Conservation (phyloP, 2,329 filamentous ascomycete genomes). For the Rhexocercosporidium sp. region DNA sequence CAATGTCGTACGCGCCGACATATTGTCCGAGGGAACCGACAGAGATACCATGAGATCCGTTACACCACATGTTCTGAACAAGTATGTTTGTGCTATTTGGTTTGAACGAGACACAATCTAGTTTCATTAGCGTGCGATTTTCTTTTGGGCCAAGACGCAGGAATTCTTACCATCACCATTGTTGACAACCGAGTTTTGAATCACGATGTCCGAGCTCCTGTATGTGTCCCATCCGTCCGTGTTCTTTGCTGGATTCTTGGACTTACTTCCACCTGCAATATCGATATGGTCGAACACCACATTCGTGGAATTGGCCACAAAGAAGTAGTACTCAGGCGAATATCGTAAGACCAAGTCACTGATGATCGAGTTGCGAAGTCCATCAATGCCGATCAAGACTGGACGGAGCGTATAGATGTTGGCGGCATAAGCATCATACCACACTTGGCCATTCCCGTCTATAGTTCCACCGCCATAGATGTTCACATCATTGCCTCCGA, state of each 20-base stretch:
- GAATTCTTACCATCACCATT: conserved; percentile 60
- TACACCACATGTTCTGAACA: conserved; percentile 70
- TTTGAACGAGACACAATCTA: conserved; percentile 76
- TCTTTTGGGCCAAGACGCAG: not conserved
- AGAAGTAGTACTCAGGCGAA: conserved; percentile 64
- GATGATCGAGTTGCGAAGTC: conserved; percentile 61
- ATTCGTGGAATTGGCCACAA: conserved; percentile 69
- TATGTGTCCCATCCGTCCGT: conserved; percentile 72
- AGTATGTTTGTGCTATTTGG: conserved; percentile 73
- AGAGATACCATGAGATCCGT: conserved; percentile 73
- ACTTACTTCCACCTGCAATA: conserved; percentile 60
- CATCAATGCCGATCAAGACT: conserved; percentile 61
- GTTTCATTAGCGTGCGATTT: conserved; percentile 24
- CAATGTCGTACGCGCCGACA: conserved; percentile 62
- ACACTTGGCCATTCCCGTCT: conserved; percentile 68
- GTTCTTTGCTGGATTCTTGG: conserved; percentile 63
- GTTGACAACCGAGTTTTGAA: conserved; percentile 68
- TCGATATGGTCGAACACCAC: conserved; percentile 67
- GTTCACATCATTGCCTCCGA: conserved; percentile 69
- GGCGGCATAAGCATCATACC: conserved; percentile 61
- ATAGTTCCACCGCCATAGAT: conserved; percentile 69
- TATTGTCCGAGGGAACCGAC: conserved; percentile 77
- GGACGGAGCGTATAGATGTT: conserved; percentile 63
- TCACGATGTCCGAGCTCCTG: conserved; percentile 64
- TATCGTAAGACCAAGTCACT: conserved; percentile 65